Conservation (phyloP, 345 rosid species). For the Citrus medica region DNA sequence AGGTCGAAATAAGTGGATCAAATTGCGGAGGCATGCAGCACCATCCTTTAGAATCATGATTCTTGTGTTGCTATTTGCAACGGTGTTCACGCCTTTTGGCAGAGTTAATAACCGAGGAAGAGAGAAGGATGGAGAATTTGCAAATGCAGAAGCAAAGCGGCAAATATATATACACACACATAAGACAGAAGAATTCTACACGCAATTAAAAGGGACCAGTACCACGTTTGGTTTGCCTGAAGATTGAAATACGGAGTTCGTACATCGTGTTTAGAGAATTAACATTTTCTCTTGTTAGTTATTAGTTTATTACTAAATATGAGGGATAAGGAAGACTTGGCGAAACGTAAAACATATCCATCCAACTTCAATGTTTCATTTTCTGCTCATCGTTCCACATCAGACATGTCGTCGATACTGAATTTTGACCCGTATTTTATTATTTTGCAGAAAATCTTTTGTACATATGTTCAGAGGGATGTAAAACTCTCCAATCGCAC, state of each 20-base stretch:
- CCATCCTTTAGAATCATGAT: constrained; percentile 22
- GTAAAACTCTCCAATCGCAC: no score
- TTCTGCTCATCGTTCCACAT: background rate
- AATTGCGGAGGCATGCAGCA: constrained; percentile 8
- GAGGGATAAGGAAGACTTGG: background rate
- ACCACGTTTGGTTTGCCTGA: background rate
- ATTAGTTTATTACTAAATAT: background rate
- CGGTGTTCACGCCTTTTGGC: background rate
- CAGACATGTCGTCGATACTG: background rate
- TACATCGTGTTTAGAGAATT: no score
- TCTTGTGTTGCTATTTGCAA: no score
- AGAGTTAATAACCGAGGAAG: background rate
- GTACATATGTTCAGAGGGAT: no score
- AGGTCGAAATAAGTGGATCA: constrained; percentile 16
- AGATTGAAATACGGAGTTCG: background rate
- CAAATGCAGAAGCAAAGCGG: background rate
- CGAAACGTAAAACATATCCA: background rate
- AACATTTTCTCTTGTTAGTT: background rate
- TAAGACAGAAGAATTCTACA: background rate
- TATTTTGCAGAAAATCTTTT: no score
- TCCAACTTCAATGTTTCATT: background rate
- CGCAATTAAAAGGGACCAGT: background rate
- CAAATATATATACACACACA: background rate
- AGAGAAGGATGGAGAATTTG: background rate
- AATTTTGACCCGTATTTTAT: no score